These are phyloP conservation scores for Starmerella floris DNA, from an alignment of 805 yeast genomes.

Conservation along the genomic window DNA sequence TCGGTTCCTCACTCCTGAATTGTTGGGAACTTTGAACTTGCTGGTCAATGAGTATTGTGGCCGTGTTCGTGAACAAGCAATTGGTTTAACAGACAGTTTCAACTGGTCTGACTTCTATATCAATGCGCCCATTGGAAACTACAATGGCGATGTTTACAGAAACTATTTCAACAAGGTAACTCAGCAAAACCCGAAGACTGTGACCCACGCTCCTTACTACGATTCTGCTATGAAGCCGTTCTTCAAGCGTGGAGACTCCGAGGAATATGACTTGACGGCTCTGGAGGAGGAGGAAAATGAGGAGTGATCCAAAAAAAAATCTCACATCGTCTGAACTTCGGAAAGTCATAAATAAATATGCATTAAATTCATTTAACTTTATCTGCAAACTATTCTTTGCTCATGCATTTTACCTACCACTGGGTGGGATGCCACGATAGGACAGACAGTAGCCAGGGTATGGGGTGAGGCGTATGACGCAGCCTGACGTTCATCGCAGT, in stretches of 20 bases:
- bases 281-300: slow-evolving; percentile 18
- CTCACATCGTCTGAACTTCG: too few species aligned
- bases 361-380: too few species aligned
- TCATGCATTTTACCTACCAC: too few species aligned
- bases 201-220: slow-evolving; percentile 43
- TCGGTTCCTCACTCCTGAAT: slow-evolving; percentile 38
- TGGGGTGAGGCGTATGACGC: too few species aligned
- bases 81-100: slow-evolving; percentile 70
- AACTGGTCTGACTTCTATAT: slow-evolving; percentile 63
- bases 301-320: not conserved
- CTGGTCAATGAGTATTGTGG: slow-evolving; percentile 37
- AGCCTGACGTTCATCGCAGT: too few species aligned
- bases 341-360: too few species aligned
- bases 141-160: slow-evolving; percentile 68
- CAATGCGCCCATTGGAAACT: slow-evolving; percentile 66
- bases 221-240: slow-evolving; percentile 25
- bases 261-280: slow-evolving; percentile 12
- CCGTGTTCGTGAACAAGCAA: slow-evolving; percentile 48
- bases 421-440: too few species aligned
- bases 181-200: slow-evolving; percentile 32
- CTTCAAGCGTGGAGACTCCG: slow-evolving; percentile 19
- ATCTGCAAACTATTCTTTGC: too few species aligned
- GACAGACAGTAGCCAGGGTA: too few species aligned
- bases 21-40: slow-evolving; percentile 32
- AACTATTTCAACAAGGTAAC: slow-evolving; percentile 53